Evolutionary conservation across 176 grass and related monocot genomes (phyloP).

Genomic region (Oryza glumipatula): DNA sequence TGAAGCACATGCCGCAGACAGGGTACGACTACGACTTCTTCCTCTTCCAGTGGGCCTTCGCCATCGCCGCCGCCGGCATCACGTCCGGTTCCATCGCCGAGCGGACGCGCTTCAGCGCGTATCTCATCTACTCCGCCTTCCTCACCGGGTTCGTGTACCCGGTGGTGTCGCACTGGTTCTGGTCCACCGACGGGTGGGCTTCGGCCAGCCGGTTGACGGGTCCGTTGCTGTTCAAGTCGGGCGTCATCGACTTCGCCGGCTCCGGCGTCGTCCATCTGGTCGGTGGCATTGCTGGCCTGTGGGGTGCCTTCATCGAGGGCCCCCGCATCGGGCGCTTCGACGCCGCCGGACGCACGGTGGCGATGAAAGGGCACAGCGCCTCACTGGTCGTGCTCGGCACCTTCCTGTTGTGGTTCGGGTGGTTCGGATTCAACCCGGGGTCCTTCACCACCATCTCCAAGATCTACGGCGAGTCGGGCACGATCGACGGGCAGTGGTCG

Average conservation of each 20-base stretch:
- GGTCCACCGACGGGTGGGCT: slow-evolving; percentile 45
- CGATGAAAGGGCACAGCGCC: slow-evolving; percentile 30
- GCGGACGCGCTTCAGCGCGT: slow-evolving; percentile 48
- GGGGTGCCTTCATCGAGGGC: slow-evolving; percentile 46
- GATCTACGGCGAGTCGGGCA: slow-evolving; percentile 23
- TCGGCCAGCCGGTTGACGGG: background rate
- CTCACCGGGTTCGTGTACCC: slow-evolving; percentile 60
- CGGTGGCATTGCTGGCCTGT: slow-evolving; percentile 39
- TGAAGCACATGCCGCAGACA: slow-evolving; percentile 30
- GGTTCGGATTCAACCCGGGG: slow-evolving; percentile 42
- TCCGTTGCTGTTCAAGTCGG: slow-evolving; percentile 33
- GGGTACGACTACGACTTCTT: slow-evolving; percentile 54
- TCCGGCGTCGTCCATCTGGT: slow-evolving; percentile 53
- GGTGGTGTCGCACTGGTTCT: slow-evolving; percentile 55
- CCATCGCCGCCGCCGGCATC: slow-evolving; percentile 56
- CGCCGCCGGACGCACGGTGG: background rate
- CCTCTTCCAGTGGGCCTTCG: slow-evolving; percentile 63
- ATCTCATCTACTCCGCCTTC: slow-evolving; percentile 56
- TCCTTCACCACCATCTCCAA: slow-evolving; percentile 43
- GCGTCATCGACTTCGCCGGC: slow-evolving; percentile 52
- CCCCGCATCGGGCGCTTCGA: slow-evolving; percentile 45
- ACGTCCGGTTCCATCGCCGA: slow-evolving; percentile 58
- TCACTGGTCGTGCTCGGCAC: slow-evolving; percentile 40
- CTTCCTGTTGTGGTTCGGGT: slow-evolving; percentile 49
- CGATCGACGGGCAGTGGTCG: slow-evolving; percentile 47